These are phyloP conservation scores for Triticum turgidum DNA, from an alignment of 176 grass and related monocot genomes.

Conservation along the genomic window DNA sequence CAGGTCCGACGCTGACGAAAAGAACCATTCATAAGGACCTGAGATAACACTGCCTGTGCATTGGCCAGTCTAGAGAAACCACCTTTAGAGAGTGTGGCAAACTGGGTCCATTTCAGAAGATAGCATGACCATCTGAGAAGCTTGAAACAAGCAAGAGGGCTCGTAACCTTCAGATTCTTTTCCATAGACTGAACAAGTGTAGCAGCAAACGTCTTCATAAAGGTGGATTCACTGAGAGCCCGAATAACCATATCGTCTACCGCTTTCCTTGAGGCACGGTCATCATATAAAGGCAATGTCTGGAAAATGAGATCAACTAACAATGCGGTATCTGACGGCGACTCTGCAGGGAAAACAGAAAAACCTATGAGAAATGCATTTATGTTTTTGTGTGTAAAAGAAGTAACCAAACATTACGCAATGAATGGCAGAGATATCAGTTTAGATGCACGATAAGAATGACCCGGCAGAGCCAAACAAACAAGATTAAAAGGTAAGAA, in stretches of 20 bases:
- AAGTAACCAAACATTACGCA: not conserved
- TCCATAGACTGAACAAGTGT: conserved; percentile 86
- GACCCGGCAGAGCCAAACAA: not conserved
- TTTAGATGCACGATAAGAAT: not conserved
- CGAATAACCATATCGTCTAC: conserved; percentile 84
- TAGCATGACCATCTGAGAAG: conserved; percentile 90
- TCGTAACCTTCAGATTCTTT: conserved; percentile 71
- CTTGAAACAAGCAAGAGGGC: conserved; percentile 68
- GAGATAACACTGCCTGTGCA: conserved; percentile 71
- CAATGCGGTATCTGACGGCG: conserved; percentile 43
- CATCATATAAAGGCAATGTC: conserved; percentile 86
- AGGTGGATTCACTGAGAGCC: conserved; percentile 58
- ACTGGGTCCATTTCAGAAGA: conserved; percentile 85
- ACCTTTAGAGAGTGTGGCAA: conserved; percentile 78
- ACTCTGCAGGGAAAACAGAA: conserved; percentile 47
- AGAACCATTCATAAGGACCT: conserved; percentile 71
- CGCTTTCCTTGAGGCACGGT: conserved; percentile 79
- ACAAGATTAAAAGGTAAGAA: not conserved
- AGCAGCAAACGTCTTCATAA: conserved; percentile 80
- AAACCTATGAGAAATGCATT: conserved; percentile 25
- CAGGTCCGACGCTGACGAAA: conserved; percentile 53
- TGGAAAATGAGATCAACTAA: conserved; percentile 88
- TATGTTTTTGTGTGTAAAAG: not conserved
- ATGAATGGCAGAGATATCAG: not conserved
- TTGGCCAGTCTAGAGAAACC: conserved; percentile 76